Conservation (phyloP, 805 yeast genomes). For the Candida mattraensis region DNA sequence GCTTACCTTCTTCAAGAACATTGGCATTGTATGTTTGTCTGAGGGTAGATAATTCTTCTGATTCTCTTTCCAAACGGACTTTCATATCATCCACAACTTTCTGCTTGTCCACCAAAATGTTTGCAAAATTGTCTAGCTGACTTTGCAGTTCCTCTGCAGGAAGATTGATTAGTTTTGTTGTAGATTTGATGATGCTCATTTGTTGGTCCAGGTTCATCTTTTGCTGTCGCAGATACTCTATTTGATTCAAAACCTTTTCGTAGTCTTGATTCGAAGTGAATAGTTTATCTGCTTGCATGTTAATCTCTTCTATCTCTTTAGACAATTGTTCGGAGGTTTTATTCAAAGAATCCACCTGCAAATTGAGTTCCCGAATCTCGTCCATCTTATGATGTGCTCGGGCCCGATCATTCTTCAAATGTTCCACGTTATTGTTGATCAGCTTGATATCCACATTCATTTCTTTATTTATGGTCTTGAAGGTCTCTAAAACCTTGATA, state of each 20-base stretch:
- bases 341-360: slow-evolving; percentile 44
- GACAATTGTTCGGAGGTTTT: slow-evolving; percentile 51
- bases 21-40: slow-evolving; percentile 38
- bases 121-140: slow-evolving; percentile 43
- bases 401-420: slow-evolving; percentile 68
- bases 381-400: slow-evolving; percentile 61
- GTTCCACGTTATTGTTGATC: slow-evolving; percentile 75
- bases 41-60: slow-evolving; percentile 8
- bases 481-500: slow-evolving; percentile 81
- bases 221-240: slow-evolving; percentile 56
- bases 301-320: slow-evolving; percentile 48
- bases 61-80: slow-evolving; percentile 18
- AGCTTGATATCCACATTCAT: slow-evolving; percentile 73
- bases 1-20: slow-evolving; percentile 55
- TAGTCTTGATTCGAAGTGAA: slow-evolving; percentile 80
- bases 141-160: slow-evolving; percentile 40
- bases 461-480: slow-evolving; percentile 76
- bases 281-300: slow-evolving; percentile 58
- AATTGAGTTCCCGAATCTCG: slow-evolving; percentile 44
- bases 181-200: slow-evolving; percentile 46
- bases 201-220: slow-evolving; percentile 48
- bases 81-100: slow-evolving; percentile 14
- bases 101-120: slow-evolving; percentile 27
- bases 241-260: slow-evolving; percentile 64
- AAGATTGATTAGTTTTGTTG: slow-evolving; percentile 48